Base-by-base conservation (phyloP, 2,329 filamentous ascomycete genomes). In the Trichoderma breve region DNA sequence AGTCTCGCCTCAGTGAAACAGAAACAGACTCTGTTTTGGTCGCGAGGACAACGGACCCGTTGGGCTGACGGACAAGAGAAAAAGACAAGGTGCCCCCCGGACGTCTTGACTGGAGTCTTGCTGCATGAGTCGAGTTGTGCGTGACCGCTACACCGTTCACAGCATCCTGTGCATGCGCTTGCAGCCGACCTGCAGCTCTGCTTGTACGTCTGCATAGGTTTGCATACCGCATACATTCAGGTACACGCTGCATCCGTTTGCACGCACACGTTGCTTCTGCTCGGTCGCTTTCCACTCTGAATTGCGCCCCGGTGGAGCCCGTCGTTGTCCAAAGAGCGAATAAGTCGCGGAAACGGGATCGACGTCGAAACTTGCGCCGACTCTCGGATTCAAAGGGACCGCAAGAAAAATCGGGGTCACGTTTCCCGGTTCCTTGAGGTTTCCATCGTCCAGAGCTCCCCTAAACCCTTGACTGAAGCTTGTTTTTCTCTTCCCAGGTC, bases 71-170 rank as follows among this genome's bases (percentile, higher is more conserved):
- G 63, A 28, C 30, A 32, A n/a, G 32, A 53, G 9, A 57, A 61
- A 18, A 58, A 39, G 47, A 55, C 64, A 67, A 60, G 36, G 65
- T 30, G 65, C 30, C 55, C 36, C 65, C 53, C 53, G 15, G 30
- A 32, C 24, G 21, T 30, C 24, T 51, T 18, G 39, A 60, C 65
- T 60, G 53, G 55, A 68, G 65, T 60, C 34, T 32, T 21, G 34
- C 36, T 68, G 65, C 65, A 68, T 68, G 65, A 68, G 65, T 58
- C 65, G 65, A 34, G 53, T 60, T 68, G 65, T 68, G 65, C 65
- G 65, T 68, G 65, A 68, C 65, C 65, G 65, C 65, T 68, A 68
- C 65, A 60, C 55, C 55, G 55, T 68, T 68, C 65, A 60, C 65
- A 60, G 55, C 65, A 68, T 68, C 65, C 65, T 34, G 36, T 68